These are phyloP conservation scores for Citrus sp. DNA, from an alignment of 345 rosid genomes.

Conservation along the genomic window DNA sequence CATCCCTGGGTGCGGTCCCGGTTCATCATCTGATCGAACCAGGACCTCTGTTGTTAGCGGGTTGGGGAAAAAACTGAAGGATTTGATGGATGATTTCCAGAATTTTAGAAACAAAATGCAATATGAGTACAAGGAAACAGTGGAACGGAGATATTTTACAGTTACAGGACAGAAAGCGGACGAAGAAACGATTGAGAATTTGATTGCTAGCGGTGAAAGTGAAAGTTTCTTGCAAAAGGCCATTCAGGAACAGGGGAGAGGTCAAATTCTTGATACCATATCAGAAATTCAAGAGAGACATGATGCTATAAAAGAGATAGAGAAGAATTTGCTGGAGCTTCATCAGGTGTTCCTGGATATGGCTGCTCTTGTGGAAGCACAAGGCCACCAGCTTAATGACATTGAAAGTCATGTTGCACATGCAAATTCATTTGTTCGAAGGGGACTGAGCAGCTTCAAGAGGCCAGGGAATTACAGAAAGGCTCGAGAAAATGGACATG, in stretches of 20 bases:
- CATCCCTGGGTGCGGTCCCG: slow-evolving; percentile 71
- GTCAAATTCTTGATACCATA: slow-evolving; percentile 74
- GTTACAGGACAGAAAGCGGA: slow-evolving; percentile 71
- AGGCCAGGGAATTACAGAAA: slow-evolving; percentile 68
- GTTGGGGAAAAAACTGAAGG: slow-evolving; percentile 72
- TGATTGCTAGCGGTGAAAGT: slow-evolving; percentile 83
- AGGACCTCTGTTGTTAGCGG: slow-evolving; percentile 72
- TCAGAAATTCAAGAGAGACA: slow-evolving; percentile 88
- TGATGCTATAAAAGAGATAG: slow-evolving; percentile 81
- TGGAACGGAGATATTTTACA: slow-evolving; percentile 75
- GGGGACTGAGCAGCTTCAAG: slow-evolving; percentile 65
- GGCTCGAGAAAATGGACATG: slow-evolving; percentile 77
- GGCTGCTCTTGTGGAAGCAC: slow-evolving; percentile 85
- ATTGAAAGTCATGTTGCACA: slow-evolving; percentile 76
- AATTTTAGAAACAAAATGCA: slow-evolving; percentile 50
- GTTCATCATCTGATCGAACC: slow-evolving; percentile 80
- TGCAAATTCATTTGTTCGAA: slow-evolving; percentile 76
- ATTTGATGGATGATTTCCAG: slow-evolving; percentile 73
- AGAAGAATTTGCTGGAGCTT: slow-evolving; percentile 73
- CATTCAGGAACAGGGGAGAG: slow-evolving; percentile 84
- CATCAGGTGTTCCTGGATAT: slow-evolving; percentile 87
- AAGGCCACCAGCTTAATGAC: slow-evolving; percentile 81
- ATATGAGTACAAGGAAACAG: slow-evolving; percentile 67
- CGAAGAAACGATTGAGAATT: slow-evolving; percentile 70
- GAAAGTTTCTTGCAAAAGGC: slow-evolving; percentile 83